A percentile compares a stretch with the other conserved stretches of the same genome.
Evolutionary conservation across 2,329 filamentous ascomycete species (phyloP).

Genomic region (Trichoderma sp.): DNA sequence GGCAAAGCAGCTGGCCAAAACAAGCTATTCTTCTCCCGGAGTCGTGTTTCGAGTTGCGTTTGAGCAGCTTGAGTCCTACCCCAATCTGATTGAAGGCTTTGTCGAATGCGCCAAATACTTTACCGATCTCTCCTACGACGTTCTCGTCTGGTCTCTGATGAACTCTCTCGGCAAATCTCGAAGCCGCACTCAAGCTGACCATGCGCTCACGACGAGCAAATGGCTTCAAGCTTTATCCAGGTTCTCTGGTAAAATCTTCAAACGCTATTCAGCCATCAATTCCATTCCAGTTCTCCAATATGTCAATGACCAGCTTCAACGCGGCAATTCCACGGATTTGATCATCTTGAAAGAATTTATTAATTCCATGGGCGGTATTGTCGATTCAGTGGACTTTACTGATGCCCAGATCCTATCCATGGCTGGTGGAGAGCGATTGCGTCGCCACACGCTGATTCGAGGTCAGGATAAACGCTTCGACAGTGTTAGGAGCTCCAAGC

Average conservation of each 20-base stretch:
- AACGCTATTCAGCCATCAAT: conserved; percentile 79
- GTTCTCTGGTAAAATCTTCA: conserved; percentile 90
- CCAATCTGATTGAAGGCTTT: conserved; percentile 90
- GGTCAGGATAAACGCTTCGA: conserved; percentile 80
- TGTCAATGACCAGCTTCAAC: conserved; percentile 76
- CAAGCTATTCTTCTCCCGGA: conserved; percentile 86
- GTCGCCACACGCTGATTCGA: conserved; percentile 74
- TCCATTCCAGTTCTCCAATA: conserved; percentile 84
- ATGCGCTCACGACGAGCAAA: conserved; percentile 72
- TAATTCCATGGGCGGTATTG: conserved; percentile 88
- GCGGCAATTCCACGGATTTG: conserved; percentile 82
- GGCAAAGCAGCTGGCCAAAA: conserved; percentile 84
- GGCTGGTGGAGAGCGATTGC: conserved; percentile 77
- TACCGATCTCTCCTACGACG: conserved; percentile 86
- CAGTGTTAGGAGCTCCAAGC: conserved; percentile 68
- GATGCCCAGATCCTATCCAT: conserved; percentile 84
- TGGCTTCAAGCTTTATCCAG: conserved; percentile 87
- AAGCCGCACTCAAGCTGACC: conserved; percentile 60
- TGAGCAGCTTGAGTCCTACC: conserved; percentile 87
- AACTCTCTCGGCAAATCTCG: conserved; percentile 64
- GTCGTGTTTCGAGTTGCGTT: conserved; percentile 88
- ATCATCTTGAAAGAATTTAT: conserved; percentile 90
- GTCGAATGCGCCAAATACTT: conserved; percentile 95
- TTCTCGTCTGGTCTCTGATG: conserved; percentile 87
- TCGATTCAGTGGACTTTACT: conserved; percentile 81